These are phyloP conservation scores for Endoconidiophora polonica DNA, from an alignment of 2,329 filamentous ascomycete species.

Conservation along the genomic window DNA sequence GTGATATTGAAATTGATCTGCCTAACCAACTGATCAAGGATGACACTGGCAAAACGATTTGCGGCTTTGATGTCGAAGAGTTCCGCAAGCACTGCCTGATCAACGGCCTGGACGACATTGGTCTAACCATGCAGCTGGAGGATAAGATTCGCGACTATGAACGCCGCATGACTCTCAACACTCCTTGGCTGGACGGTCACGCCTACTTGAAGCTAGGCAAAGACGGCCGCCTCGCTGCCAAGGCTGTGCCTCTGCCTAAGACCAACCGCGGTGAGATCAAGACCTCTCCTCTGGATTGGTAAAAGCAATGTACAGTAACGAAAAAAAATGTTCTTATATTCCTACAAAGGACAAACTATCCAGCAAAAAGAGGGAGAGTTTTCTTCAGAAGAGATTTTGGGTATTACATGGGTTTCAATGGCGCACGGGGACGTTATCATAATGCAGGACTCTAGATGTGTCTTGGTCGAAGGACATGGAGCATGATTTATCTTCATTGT, in stretches of 20 bases:
- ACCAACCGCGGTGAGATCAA: conserved; percentile 77
- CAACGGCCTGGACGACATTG: conserved; percentile 91
- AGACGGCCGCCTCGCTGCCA: conserved; percentile 37
- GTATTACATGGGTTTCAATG: too few species aligned
- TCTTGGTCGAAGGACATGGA: too few species aligned
- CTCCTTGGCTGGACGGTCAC: conserved; percentile 80
- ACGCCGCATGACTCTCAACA: conserved; percentile 55
- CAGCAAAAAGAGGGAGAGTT: too few species aligned
- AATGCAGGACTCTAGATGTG: too few species aligned
- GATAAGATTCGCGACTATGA: conserved; percentile 79
- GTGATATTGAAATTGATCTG: conserved; percentile 79
- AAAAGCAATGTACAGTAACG: conserved; percentile 16
- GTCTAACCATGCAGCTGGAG: conserved; percentile 80
- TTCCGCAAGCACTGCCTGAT: conserved; percentile 89
- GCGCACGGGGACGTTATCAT: too few species aligned
- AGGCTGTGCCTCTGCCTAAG: conserved; percentile 58
- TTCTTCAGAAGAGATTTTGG: too few species aligned
- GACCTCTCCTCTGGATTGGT: conserved; percentile 83
- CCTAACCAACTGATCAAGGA: conserved; percentile 70
- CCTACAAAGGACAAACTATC: too few species aligned
- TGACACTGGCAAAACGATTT: conserved; percentile 54
- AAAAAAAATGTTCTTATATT: too few species aligned
- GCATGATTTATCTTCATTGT: too few species aligned
- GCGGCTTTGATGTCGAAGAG: conserved; percentile 72
- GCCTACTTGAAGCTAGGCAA: conserved; percentile 54